phyloP scores from a whole-genome alignment of 2,329 filamentous ascomycete species.

The Aurifilum marmelostoma region DNA sequence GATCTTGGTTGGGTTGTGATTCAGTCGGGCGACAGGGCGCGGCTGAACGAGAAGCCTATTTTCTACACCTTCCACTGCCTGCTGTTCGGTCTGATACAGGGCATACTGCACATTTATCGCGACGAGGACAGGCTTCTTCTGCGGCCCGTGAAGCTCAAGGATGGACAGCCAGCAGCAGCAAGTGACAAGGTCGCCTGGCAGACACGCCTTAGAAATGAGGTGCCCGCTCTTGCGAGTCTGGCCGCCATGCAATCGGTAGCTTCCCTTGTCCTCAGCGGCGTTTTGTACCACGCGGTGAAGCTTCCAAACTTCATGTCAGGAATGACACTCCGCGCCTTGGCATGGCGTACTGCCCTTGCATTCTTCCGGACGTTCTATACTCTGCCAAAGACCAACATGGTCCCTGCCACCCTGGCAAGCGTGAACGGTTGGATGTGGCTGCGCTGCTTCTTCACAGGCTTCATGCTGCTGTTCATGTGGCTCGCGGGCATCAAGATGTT shows the following conservation, averaged over 20 bases:
- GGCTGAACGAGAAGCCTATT: conserved; percentile 84
- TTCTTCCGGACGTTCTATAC: conserved; percentile 75
- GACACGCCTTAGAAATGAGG: conserved; percentile 41
- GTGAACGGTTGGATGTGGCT: conserved; percentile 24
- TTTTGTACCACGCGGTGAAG: conserved; percentile 41
- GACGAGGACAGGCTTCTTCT: conserved; percentile 73
- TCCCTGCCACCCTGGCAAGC: conserved; percentile 53
- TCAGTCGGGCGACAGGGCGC: conserved; percentile 72
- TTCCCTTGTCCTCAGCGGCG: conserved; percentile 62
- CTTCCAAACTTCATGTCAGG: conserved; percentile 5
- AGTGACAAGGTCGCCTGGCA: conserved; percentile 38
- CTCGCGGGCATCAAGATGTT: conserved; percentile 77
- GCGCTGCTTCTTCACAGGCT: conserved; percentile 64
- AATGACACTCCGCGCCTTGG: conserved; percentile 54
- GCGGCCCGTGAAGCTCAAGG: conserved; percentile 39
- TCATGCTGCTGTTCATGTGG: conserved; percentile 74
- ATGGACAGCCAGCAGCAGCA: conserved; percentile 26
- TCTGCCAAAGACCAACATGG: conserved; percentile 71
- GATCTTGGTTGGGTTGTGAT: conserved; percentile 72
- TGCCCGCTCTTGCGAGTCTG: conserved; percentile 45
- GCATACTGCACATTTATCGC: conserved; percentile 67
- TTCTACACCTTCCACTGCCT: conserved; percentile 75
- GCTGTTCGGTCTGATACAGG: conserved; percentile 70
- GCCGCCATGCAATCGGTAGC: conserved; percentile 47
- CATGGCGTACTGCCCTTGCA: conserved; percentile 71